Conservation (phyloP, 805 yeast species). For the Saccharomycopsis selenospora region DNA sequence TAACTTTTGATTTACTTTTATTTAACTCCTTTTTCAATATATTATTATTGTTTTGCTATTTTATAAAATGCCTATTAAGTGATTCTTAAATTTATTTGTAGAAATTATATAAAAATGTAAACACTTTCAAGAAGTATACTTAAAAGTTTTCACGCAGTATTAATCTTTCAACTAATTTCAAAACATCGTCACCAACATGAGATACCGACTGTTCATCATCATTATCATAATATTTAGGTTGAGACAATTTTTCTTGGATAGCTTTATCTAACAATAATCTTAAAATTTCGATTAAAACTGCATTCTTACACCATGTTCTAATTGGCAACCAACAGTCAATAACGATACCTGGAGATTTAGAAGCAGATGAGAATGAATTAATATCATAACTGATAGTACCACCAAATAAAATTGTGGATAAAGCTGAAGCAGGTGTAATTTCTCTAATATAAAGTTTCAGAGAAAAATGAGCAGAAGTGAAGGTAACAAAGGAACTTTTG, state of each 20-base stretch:
- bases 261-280: slow-evolving; percentile 60
- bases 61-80: no score
- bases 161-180: slow-evolving; percentile 35
- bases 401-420: slow-evolving; percentile 75
- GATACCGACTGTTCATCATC: slow-evolving; percentile 2
- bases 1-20: no score
- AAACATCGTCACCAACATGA: slow-evolving; percentile 30
- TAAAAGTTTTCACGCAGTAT: slow-evolving; percentile 20
- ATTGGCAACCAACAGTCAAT: slow-evolving; percentile 87
- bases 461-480: slow-evolving; percentile 52
- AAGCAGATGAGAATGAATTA: slow-evolving; percentile 25
- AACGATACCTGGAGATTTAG: slow-evolving; percentile 65
- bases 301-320: slow-evolving; percentile 91
- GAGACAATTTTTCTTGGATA: slow-evolving; percentile 52
- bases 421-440: slow-evolving; percentile 69
- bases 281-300: slow-evolving; percentile 69
- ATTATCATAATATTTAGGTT: slow-evolving; percentile 33
- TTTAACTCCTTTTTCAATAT: no score
- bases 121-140: no score
- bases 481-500: slow-evolving; percentile 57
- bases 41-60: no score
- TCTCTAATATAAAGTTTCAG: slow-evolving; percentile 64
- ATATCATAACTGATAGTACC: slow-evolving; percentile 61
- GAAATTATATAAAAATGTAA: no score
- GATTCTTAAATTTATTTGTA: no score